A percentile compares a stretch with the other conserved stretches of the same genome.
Conservation (phyloP, 192 early-diverging fungal species). For the Phlyctochytrium planicorne region DNA sequence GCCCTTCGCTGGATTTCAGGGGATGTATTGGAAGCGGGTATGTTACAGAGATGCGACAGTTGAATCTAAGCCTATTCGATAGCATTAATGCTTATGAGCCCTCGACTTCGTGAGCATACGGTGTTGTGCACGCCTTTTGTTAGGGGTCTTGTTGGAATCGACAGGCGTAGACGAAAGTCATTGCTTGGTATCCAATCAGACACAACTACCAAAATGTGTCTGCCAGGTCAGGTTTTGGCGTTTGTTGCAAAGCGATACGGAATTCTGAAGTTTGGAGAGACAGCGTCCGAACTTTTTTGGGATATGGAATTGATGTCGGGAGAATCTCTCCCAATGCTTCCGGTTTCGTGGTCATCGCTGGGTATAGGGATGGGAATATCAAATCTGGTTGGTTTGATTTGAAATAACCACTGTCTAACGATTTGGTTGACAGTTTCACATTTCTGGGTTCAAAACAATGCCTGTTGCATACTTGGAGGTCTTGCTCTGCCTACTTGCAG, state of each 20-base stretch:
- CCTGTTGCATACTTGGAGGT: no score
- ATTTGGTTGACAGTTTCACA: no score
- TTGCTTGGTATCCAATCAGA: constrained; percentile 17
- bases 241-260: constrained; percentile 18
- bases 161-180: not conserved
- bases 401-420: no score
- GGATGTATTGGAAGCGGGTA: constrained; percentile 28
- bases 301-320: constrained; percentile 15
- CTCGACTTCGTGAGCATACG: constrained; percentile 11
- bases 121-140: constrained; percentile 31
- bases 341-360: no score
- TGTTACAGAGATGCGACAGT: not conserved
- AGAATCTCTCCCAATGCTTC: not conserved
- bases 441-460: no score
- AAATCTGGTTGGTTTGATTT: no score
- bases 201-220: not conserved
- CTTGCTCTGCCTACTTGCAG: no score
- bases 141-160: constrained; percentile 22
- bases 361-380: no score
- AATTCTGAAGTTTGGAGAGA: constrained; percentile 21
- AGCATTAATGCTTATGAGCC: constrained; percentile 29
- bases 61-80: not conserved
- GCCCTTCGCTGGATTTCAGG: constrained; percentile 18
- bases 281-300: not conserved
- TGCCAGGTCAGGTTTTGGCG: not conserved